Percentiles rank a stretch among this genome's conserved stretches.
These are phyloP conservation scores for Termitomyces sp. DNA, from an alignment of 768 basidiomycete genomes.

Conservation along the genomic window DNA sequence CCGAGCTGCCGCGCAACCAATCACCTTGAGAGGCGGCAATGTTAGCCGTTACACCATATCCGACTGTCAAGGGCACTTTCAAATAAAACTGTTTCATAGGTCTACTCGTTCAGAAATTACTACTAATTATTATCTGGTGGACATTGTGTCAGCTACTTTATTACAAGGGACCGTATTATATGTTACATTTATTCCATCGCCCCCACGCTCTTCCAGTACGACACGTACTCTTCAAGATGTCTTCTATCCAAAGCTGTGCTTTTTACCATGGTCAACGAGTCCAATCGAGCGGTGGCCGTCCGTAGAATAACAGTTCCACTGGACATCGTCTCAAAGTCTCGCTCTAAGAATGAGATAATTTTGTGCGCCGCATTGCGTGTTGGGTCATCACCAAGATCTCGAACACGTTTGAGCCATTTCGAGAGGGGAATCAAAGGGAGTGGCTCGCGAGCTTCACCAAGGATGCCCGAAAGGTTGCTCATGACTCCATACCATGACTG, in stretches of 20 bases:
- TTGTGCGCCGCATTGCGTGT: constrained; percentile 23
- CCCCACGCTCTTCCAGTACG: constrained; percentile 27
- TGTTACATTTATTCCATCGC: constrained; percentile 10
- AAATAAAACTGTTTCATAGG: too few species aligned
- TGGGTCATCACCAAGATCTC: constrained; percentile 23
- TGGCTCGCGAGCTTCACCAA: constrained; percentile 15
- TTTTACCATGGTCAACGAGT: constrained; percentile 26
- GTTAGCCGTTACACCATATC: too few species aligned
- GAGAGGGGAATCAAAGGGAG: constrained; percentile 22
- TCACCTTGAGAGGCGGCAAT: too few species aligned
- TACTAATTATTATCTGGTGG: too few species aligned
- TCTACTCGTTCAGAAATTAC: too few species aligned
- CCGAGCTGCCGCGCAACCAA: too few species aligned
- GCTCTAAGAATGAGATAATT: constrained; percentile 28
- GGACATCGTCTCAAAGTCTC: constrained; percentile 29
- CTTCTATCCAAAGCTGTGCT: constrained; percentile 26
- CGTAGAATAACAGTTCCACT: constrained; percentile 26
- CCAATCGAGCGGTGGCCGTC: constrained; percentile 22
- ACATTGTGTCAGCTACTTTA: too few species aligned
- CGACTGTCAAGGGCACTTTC: too few species aligned
- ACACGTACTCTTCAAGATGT: constrained; percentile 27
- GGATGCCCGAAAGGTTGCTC: constrained; percentile 21
- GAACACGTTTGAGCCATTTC: constrained; percentile 26
- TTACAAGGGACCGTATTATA: too few species aligned
- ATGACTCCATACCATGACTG: constrained; percentile 31